These are phyloP conservation scores for Knufia fluminis DNA, from an alignment of 2,329 filamentous ascomycete genomes.

Conservation along the genomic window DNA sequence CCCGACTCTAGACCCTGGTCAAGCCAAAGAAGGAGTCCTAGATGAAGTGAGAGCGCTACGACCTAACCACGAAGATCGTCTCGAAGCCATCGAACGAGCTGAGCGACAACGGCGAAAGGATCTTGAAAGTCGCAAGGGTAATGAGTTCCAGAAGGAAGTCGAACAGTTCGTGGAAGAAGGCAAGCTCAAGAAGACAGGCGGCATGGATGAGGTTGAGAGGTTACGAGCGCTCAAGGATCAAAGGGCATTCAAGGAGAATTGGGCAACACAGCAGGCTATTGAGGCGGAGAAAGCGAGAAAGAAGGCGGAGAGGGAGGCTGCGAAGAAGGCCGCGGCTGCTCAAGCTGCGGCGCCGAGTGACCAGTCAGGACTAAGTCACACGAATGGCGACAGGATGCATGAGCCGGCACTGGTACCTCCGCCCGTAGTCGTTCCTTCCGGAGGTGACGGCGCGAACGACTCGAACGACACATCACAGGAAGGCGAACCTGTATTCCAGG, in stretches of 20 bases:
- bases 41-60: constrained; percentile 88
- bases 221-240: constrained; percentile 79
- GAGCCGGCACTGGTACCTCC: constrained; percentile 10
- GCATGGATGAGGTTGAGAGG: constrained; percentile 87
- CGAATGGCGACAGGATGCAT: neutral
- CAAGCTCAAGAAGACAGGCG: constrained; percentile 90
- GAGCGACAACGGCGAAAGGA: constrained; percentile 87
- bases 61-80: constrained; percentile 83
- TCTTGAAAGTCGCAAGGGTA: constrained; percentile 62
- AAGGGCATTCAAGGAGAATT: constrained; percentile 66
- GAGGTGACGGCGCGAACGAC: constrained; percentile 10
- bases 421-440: neutral
- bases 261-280: constrained; percentile 44
- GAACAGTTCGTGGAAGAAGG: constrained; percentile 81
- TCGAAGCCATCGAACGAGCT: constrained; percentile 95
- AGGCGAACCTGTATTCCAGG: constrained; percentile 14
- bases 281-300: constrained; percentile 36
- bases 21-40: constrained; percentile 82
- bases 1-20: constrained; percentile 57
- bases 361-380: neutral
- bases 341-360: constrained; percentile 10
- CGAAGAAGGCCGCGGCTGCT: constrained; percentile 11
- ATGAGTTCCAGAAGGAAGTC: constrained; percentile 78
- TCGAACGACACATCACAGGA: constrained; percentile 13
- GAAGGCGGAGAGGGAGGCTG: constrained; percentile 24